Base-by-base conservation (phyloP, 345 rosid species). In the Cardamine resedifolia region DNA sequence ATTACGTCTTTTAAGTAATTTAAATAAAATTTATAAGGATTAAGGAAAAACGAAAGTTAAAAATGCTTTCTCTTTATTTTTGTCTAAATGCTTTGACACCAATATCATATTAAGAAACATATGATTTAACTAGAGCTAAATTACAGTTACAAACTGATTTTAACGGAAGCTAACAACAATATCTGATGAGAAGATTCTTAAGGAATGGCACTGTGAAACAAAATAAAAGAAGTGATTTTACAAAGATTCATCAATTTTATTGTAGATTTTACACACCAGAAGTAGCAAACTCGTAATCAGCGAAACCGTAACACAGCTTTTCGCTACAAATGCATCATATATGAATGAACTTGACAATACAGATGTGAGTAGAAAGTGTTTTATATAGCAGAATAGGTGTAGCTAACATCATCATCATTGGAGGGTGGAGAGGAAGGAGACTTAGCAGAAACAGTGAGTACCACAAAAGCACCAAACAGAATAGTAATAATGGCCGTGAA, bases 401-500 rank as follows among this genome's bases (percentile, higher is more conserved):
- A 2, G 53, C 72, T 85, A 24, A 82, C 84, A 3, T 74, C 87
- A 26, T 68, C 75, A 20, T 68, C 79, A 18, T 7, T 18, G 69
- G 78, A 18, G 23, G 58, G 3, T 18, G 78, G 8, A 5, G 77
- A 3, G 0, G 62, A 71, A 16, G 82, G 78, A 53, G 82, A 64
- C 83, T 64, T 86, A 3, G 86, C 77, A 30, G 77, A 67, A 57
- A 78, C 89, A 1, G 95, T 68, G 23, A 96, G 41, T 4, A 90
- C 68, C 11, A 96, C 98, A 20, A 86, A 87, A 63, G 82, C 70
- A 28, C 97, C 97, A 38, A 80, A 92, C 2, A 96, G 63, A 30
- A 96, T 55, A 4, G 99, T 81, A 27, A 81, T 47, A 53, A 96
- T 70, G 7, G 98, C 99, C 2, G 89, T 88, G 86, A 96, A 92